These are phyloP conservation scores for Karstenula rhodostoma DNA, from an alignment of 2,329 filamentous ascomycete species.

Conservation along the genomic window DNA sequence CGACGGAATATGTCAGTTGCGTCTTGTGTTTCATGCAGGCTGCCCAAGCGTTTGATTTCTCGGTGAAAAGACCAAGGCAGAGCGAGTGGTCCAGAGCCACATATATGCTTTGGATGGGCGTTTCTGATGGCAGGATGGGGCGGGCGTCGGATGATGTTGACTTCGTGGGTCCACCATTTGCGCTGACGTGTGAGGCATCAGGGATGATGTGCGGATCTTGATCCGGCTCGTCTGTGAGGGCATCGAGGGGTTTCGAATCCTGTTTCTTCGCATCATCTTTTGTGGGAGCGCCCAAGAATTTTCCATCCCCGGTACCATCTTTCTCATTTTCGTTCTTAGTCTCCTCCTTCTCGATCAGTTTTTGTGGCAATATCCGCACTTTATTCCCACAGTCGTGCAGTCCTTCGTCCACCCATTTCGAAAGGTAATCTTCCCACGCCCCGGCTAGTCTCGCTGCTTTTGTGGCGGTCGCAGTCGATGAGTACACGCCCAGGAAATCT, in stretches of 20 bases:
- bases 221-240: neutral
- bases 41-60: neutral
- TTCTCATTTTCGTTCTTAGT: neutral
- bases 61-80: neutral
- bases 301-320: neutral
- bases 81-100: neutral
- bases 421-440: neutral
- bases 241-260: too few species aligned
- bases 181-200: neutral
- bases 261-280: too few species aligned
- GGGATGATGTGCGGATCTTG: neutral
- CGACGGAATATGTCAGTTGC: constrained; percentile 1
- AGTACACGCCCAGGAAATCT: neutral
- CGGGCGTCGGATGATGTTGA: neutral
- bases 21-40: constrained; percentile 9
- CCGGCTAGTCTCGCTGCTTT: neutral
- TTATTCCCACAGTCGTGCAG: neutral
- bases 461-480: neutral
- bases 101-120: neutral
- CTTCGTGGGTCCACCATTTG: neutral
- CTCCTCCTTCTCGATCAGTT: neutral
- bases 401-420: neutral
- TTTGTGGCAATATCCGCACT: neutral
- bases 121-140: neutral
- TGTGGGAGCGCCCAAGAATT: too few species aligned